Evolutionary conservation across 2,329 filamentous ascomycete species (phyloP).

Genomic region (Cercospora janseana): DNA sequence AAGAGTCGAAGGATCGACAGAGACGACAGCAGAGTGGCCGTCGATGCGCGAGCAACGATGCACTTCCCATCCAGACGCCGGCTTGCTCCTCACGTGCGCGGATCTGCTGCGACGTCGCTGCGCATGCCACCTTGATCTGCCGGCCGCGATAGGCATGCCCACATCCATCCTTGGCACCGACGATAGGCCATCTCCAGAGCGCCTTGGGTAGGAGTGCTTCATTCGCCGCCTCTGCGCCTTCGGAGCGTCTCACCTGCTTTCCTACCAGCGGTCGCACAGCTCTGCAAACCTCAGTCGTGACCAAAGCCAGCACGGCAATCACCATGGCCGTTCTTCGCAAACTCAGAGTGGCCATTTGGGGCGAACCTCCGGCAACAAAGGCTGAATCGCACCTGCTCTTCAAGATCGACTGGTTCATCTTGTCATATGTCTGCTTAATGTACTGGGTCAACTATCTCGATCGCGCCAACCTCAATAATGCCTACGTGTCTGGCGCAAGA

Average conservation of each 20-base stretch:
- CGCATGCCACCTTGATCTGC: not conserved
- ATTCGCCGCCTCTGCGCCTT: no score
- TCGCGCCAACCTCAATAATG: conserved; percentile 53
- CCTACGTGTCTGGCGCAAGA: conserved; percentile 56
- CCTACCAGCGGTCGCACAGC: no score
- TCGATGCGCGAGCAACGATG: no score
- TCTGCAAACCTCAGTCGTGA: not conserved
- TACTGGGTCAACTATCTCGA: conserved; percentile 47
- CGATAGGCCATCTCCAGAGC: conserved; percentile 2
- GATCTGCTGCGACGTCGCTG: not conserved
- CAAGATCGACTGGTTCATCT: conserved; percentile 37
- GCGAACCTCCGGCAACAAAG: conserved; percentile 29
- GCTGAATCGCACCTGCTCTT: conserved; percentile 28
- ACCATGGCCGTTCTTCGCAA: conserved; percentile 29
- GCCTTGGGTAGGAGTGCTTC: no score
- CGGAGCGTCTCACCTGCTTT: no score
- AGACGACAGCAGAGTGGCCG: no score
- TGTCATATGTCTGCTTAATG: conserved; percentile 43
- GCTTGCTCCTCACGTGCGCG: not conserved
- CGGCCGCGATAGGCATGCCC: conserved; percentile 4
- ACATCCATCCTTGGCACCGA: not conserved
- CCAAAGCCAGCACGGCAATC: not conserved
- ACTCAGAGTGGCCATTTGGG: conserved; percentile 29
- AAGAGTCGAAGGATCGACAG: no score
- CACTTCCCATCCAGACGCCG: no score